Evolutionary conservation across 2,329 filamentous ascomycete species (phyloP), one percentile per base, ranked within the genome.

Genomic region (Colletotrichum sp.): DNA sequence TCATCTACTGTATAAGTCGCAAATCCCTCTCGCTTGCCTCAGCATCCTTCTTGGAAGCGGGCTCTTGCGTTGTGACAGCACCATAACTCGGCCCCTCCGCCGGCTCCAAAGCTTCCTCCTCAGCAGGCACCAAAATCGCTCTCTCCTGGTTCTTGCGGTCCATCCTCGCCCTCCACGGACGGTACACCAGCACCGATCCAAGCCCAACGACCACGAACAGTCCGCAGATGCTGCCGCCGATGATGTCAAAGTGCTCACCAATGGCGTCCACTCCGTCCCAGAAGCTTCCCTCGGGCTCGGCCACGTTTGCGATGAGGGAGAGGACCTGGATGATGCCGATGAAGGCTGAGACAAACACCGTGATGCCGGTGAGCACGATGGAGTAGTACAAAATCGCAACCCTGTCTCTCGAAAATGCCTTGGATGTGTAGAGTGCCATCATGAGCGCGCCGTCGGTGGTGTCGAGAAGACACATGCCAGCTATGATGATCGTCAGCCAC

Each of bases 301-400:
- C 93, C 1, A 96, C 93, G 80, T 96, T 95, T 70, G 95, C 88
- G 3, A 95, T 89, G 12, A 99, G 88, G 3, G 93, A 95, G 13
- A 99, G 87, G 0, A 98, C 87, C 83, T 99, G 97, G 29, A 99
- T 90, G 19, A 94, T 88, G 27, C 96, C 96, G 79, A 99, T 98
- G 32, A 97, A 93, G 4, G 95, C 91, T 2, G 96, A 95, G 0
- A 98, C 95, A 6, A 94, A 86, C 29, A 98, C 94, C 0, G 96
- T 98, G 68, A 98, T 91, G 5, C 90, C 92, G 0, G 95, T 98
- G 32, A 98, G 89, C 0, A 98, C 94, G 79, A 96, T 94, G 15
- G 95, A 98, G 85, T 98, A 99, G 86, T 99, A 99, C 2, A 98
- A 87, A 63, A 98, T 96, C 1, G 96, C 96, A n/a, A 99, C 92